These are phyloP conservation scores for Paramecium biaurelia DNA, from an alignment of 73 alveolate genomes.

Conservation along the genomic window DNA sequence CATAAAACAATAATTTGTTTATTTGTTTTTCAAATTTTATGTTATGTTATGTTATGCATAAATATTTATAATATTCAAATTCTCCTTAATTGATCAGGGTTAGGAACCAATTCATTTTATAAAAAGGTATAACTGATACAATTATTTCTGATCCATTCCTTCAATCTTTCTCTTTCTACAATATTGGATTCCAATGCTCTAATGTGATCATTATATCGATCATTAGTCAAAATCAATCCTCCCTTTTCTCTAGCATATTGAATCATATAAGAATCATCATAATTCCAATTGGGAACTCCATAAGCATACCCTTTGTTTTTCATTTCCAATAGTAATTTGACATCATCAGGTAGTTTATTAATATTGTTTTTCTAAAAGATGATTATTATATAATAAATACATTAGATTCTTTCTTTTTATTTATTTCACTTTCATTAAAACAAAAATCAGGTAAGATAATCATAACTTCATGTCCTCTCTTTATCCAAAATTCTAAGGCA, in stretches of 20 bases:
- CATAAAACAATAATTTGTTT: background rate
- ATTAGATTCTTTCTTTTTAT: slow-evolving; percentile 70
- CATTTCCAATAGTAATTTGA: slow-evolving; percentile 73
- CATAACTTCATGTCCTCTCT: slow-evolving; percentile 86
- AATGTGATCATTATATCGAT: slow-evolving; percentile 89
- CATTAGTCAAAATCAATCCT: slow-evolving; percentile 92
- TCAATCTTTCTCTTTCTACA: slow-evolving; percentile 78
- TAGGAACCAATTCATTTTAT: slow-evolving; percentile 89
- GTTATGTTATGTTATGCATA: background rate
- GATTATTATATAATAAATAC: background rate
- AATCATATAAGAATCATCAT: slow-evolving; percentile 94
- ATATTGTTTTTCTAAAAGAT: background rate
- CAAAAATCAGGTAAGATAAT: slow-evolving; percentile 90
- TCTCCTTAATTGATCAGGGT: slow-evolving; percentile 81
- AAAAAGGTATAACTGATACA: slow-evolving; percentile 87
- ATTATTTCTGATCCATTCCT: slow-evolving; percentile 86
- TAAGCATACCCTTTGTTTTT: slow-evolving; percentile 78
- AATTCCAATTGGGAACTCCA: slow-evolving; percentile 90
- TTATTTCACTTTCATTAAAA: slow-evolving; percentile 78
- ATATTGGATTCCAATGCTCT: slow-evolving; percentile 69
- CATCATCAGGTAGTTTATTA: slow-evolving; percentile 81
- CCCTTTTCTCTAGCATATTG: slow-evolving; percentile 88
- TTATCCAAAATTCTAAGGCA: slow-evolving; percentile 87
- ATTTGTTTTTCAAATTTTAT: background rate
- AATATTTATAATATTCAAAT: background rate